Percentiles rank a stretch among this genome's conserved stretches.
These are phyloP conservation scores for Pholiota microspora DNA, from an alignment of 768 basidiomycete species.

Conservation along the genomic window DNA sequence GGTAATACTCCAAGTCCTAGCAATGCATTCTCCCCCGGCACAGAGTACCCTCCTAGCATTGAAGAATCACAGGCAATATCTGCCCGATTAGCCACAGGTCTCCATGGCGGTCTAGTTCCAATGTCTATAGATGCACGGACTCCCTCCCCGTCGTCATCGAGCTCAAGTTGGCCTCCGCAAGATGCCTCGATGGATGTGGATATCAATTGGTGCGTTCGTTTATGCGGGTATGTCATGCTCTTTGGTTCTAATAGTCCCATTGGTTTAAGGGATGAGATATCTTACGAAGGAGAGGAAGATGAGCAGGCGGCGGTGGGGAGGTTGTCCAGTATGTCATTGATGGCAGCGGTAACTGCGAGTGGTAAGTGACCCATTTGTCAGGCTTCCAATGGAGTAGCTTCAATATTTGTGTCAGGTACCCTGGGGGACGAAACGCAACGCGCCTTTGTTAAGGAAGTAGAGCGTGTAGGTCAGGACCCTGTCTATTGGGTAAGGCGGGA, in stretches of 20 bases:
- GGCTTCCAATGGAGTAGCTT: neutral
- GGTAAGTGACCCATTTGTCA: slow-evolving; percentile 40
- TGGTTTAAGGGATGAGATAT: slow-evolving; percentile 19
- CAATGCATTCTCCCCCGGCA: slow-evolving; percentile 11
- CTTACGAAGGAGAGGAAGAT: slow-evolving; percentile 34
- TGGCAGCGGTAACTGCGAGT: slow-evolving; percentile 82
- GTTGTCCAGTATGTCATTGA: slow-evolving; percentile 89
- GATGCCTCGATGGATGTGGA: slow-evolving; percentile 1
- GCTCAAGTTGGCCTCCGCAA: neutral
- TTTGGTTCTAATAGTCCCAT: neutral
- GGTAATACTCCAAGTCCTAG: neutral
- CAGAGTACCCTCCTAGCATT: slow-evolving; percentile 11
- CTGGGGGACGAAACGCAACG: slow-evolving; percentile 53
- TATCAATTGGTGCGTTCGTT: slow-evolving; percentile 7
- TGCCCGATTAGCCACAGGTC: neutral
- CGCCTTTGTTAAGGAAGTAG: slow-evolving; percentile 74
- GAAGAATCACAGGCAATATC: neutral
- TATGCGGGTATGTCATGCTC: neutral
- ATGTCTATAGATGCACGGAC: neutral
- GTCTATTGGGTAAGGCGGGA: slow-evolving; percentile 82
- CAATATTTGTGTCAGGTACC: slow-evolving; percentile 37
- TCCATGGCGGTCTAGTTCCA: neutral
- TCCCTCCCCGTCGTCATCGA: neutral
- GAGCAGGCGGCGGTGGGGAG: slow-evolving; percentile 85
- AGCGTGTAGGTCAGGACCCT: slow-evolving; percentile 60